A percentile compares a stretch with the other conserved stretches of the same genome.
Conservation (phyloP, 2,329 filamentous ascomycete species). For the Shiraia sp. region DNA sequence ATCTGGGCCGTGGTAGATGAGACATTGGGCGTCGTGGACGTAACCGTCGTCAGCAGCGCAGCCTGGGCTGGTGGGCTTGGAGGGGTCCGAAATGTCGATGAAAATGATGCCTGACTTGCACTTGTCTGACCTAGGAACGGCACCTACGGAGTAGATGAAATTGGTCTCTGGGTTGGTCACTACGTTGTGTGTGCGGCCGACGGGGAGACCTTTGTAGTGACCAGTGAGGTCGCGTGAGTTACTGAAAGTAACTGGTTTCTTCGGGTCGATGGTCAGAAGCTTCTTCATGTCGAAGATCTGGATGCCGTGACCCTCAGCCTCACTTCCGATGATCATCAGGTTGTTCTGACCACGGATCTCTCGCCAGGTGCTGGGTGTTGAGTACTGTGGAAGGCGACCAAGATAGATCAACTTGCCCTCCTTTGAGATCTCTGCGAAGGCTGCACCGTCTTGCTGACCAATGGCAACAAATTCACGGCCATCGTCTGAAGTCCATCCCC, state of each 20-base stretch:
- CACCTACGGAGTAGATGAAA: conserved; percentile 46
- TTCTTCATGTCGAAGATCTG: conserved; percentile 67
- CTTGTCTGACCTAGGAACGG: conserved; percentile 32
- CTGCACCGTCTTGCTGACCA: conserved; percentile 59
- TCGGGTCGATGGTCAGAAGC: conserved; percentile 39
- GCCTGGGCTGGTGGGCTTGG: conserved; percentile 58
- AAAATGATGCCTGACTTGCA: conserved; percentile 63
- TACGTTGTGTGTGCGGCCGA: conserved; percentile 44
- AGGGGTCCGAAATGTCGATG: conserved; percentile 59
- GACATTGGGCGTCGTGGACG: conserved; percentile 65
- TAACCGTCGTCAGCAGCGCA: conserved; percentile 60
- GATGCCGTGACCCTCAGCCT: conserved; percentile 55
- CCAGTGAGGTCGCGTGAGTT: conserved; percentile 39
- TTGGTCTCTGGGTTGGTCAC: conserved; percentile 43
- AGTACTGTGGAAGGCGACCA: conserved; percentile 56
- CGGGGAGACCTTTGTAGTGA: conserved; percentile 41
- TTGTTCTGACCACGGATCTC: conserved; percentile 55
- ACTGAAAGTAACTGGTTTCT: conserved; percentile 40
- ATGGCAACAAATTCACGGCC: conserved; percentile 61
- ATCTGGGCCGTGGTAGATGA: conserved; percentile 60
- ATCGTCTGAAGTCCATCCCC: conserved; percentile 58
- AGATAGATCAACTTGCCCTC: conserved; percentile 58
- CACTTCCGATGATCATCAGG: conserved; percentile 49
- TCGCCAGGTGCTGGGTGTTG: conserved; percentile 54
- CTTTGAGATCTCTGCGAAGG: conserved; percentile 57